These are phyloP conservation scores for Cladosporium cucumerinum DNA, from an alignment of 2,329 filamentous ascomycete species.

Conservation along the genomic window DNA sequence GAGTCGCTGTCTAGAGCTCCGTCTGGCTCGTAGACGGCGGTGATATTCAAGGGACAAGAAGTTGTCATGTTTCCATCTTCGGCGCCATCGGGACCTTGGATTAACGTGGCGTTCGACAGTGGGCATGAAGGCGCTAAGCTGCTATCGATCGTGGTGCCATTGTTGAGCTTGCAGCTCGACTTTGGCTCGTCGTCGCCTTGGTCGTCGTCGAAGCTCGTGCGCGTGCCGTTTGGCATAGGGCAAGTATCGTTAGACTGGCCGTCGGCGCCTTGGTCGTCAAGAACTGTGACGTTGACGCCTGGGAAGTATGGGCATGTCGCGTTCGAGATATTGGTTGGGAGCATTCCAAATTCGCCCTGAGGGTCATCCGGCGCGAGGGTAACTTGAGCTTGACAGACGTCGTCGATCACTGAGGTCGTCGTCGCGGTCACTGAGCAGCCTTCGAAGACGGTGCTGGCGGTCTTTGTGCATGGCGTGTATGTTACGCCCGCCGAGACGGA, in stretches of 20 bases:
- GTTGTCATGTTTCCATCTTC: constrained; percentile 9
- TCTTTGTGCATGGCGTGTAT: constrained; percentile 11
- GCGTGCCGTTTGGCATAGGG: constrained; percentile 5
- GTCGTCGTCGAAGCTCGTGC: constrained; percentile 5
- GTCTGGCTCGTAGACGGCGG: background rate
- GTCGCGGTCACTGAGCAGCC: constrained; percentile 12
- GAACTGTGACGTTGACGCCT: background rate
- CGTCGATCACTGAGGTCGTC: constrained; percentile 7
- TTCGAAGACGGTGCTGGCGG: constrained; percentile 7
- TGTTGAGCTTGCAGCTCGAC: background rate
- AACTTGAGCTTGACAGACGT: constrained; percentile 6
- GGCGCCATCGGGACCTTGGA: constrained; percentile 6
- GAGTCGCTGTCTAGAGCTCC: background rate
- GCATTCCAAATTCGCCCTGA: constrained; percentile 8
- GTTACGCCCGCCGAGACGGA: constrained; percentile 1
- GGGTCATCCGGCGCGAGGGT: constrained; percentile 2
- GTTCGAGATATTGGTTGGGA: background rate
- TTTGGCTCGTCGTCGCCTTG: constrained; percentile 4
- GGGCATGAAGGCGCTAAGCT: background rate
- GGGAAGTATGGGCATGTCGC: constrained; percentile 4
- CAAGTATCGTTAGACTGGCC: constrained; percentile 2
- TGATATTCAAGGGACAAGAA: background rate
- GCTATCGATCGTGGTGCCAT: background rate
- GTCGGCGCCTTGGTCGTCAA: constrained; percentile 9
- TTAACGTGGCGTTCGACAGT: constrained; percentile 1